phyloP scores from a whole-genome alignment of 2,329 filamentous ascomycete genomes.

The Sclerotinia trifoliorum region DNA sequence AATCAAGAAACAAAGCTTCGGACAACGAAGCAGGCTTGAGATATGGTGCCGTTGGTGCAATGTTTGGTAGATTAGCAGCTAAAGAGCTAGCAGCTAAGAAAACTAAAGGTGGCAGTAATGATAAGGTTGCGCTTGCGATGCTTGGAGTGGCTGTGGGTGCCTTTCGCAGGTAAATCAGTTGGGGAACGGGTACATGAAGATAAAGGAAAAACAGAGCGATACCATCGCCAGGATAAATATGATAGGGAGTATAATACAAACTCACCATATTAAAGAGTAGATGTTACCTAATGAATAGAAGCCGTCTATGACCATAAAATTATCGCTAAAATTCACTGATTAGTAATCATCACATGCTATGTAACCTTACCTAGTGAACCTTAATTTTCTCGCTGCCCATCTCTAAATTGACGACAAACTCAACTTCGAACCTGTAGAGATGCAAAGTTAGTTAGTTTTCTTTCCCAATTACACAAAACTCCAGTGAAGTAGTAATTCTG shows the following conservation, averaged over 20 bases:
- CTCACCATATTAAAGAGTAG: neutral
- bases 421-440: too few relatives aligned
- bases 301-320: neutral
- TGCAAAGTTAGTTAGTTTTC: too few relatives aligned
- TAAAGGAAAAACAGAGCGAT: neutral
- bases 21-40: neutral
- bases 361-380: too few relatives aligned
- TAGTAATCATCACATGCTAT: too few relatives aligned
- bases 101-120: neutral
- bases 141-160: conserved; percentile 3
- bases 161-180: conserved; percentile 7
- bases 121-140: conserved; percentile 8
- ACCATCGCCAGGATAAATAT: neutral
- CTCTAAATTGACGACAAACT: too few relatives aligned
- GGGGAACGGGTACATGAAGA: neutral
- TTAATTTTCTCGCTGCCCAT: too few relatives aligned
- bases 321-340: too few relatives aligned
- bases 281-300: neutral
- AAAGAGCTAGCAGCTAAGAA: neutral
- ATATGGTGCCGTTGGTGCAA: conserved; percentile 4
- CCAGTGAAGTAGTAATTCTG: too few relatives aligned
- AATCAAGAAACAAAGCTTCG: neutral
- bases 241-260: conserved; percentile 1
- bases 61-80: conserved; percentile 12
- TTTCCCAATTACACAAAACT: too few relatives aligned